Evolutionary conservation across 2,329 filamentous ascomycete species (phyloP), one percentile per base, ranked within the genome.

Genomic region (Scytalidium sp.): DNA sequence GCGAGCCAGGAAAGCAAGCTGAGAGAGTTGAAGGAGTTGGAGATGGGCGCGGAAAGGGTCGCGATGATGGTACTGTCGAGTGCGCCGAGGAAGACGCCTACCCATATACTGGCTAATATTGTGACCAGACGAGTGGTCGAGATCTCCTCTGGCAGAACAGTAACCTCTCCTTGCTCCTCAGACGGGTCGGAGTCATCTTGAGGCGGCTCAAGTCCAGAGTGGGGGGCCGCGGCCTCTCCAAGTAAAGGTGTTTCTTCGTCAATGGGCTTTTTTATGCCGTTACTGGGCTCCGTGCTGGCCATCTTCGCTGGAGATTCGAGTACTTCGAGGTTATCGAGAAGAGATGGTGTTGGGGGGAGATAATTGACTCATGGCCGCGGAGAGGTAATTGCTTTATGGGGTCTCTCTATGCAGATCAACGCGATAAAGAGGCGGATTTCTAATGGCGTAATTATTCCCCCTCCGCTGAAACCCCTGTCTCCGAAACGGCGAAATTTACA

Each of bases 1-100:
- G 90, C 91, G 7, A 96, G 83, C 91, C 91, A 96, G 1, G 90
- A 92, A 41, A 96, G 77, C 3, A 94, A 75, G 19, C 85, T 87
- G 22, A 96, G 80, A 1, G 89, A 95, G 51, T 85, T 76, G 69
- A 96, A 96, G 41, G 87, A 86, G 64, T 84, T 88, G 20, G 88
- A 88, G 55, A 97, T 96, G 7, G 91, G 89, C 0, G 82, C 88
- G 0, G 88, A 86, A 1, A 96, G 78, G 0, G 91, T 96, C 8
- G 91, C 90, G 58, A 96, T 89, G 55, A 96, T 86, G 43, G 89
- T 94, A 1, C 81, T 81, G 69, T 96, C 90, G 36, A 85, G 71
- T 32, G 83, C 81, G 25, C 81, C 82, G 1, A 85, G 67, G 61
- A 85, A 84, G 17, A 85, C 82, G 53, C 83, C 83, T 2, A 85